Evolutionary conservation across 345 rosid species (phyloP).

Genomic region (Citrus hindsii): DNA sequence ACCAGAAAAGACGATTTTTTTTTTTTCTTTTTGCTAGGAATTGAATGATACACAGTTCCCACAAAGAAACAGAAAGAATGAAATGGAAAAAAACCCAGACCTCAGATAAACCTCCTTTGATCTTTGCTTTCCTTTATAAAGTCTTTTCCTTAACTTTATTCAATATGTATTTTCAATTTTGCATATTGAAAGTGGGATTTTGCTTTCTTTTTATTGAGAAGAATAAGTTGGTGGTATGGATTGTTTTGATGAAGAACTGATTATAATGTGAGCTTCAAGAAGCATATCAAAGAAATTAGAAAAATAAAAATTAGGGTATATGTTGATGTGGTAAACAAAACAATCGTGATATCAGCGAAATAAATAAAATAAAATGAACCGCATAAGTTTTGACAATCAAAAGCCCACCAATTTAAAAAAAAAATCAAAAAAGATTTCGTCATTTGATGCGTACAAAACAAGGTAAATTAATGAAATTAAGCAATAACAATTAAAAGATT

Average conservation of each 20-base stretch:
- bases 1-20: background rate
- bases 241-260: no score
- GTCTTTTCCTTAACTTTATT: no score
- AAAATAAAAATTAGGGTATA: background rate
- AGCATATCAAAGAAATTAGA: background rate
- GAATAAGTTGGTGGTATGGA: no score
- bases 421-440: no score
- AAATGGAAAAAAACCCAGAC: background rate
- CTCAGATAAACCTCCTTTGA: no score
- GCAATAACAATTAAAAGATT: background rate
- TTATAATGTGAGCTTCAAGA: background rate
- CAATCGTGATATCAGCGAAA: background rate
- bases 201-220: no score
- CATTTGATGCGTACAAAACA: no score
- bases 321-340: background rate
- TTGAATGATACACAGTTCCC: background rate
- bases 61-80: background rate
- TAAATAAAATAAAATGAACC: background rate
- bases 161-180: no score
- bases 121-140: no score
- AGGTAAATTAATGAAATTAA: background rate
- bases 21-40: no score
- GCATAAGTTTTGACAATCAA: background rate
- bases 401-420: background rate
- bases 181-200: no score